A percentile compares a stretch with the other conserved stretches of the same genome.
These are phyloP conservation scores for Zalerion maritima DNA, from an alignment of 495 filamentous ascomycete species.

Conservation along the genomic window DNA sequence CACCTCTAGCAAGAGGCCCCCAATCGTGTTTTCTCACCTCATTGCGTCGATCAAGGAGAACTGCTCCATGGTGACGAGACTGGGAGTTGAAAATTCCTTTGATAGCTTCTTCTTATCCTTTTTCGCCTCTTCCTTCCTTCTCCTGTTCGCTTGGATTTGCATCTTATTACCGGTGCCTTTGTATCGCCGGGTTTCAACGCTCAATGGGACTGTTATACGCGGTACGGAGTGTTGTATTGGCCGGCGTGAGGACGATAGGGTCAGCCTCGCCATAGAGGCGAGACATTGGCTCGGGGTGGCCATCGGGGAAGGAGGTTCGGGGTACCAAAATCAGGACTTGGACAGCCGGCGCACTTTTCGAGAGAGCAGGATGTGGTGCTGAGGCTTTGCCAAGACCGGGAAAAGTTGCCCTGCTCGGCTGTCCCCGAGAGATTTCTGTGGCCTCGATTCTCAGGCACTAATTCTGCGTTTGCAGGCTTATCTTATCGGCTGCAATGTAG, in stretches of 20 bases:
- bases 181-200: slow-evolving; percentile 24
- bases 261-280: slow-evolving; percentile 47
- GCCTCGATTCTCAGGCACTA: slow-evolving; percentile 6
- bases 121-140: slow-evolving; percentile 33
- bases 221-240: slow-evolving; percentile 23
- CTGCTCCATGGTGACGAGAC: slow-evolving; percentile 45
- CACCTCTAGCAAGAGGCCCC: slow-evolving; percentile 2
- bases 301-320: slow-evolving; percentile 16
- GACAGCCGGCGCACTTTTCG: slow-evolving; percentile 6
- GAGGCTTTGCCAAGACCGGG: neutral
- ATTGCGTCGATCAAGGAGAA: slow-evolving; percentile 85
- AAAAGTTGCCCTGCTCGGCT: neutral
- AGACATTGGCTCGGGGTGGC: slow-evolving; percentile 36
- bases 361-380: slow-evolving; percentile 4
- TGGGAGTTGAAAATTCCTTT: slow-evolving; percentile 46
- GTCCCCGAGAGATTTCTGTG: slow-evolving; percentile 4
- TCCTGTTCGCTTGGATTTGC: slow-evolving; percentile 21
- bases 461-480: neutral
- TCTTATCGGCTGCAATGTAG: slow-evolving; percentile 1
- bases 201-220: slow-evolving; percentile 25
- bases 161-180: slow-evolving; percentile 10
- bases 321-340: slow-evolving; percentile 4
- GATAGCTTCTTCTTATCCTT: slow-evolving; percentile 52
- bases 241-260: slow-evolving; percentile 19
- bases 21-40: slow-evolving; percentile 36